These are phyloP conservation scores for Vinca major DNA, from an alignment of 305 asterid genomes.

Conservation along the genomic window DNA sequence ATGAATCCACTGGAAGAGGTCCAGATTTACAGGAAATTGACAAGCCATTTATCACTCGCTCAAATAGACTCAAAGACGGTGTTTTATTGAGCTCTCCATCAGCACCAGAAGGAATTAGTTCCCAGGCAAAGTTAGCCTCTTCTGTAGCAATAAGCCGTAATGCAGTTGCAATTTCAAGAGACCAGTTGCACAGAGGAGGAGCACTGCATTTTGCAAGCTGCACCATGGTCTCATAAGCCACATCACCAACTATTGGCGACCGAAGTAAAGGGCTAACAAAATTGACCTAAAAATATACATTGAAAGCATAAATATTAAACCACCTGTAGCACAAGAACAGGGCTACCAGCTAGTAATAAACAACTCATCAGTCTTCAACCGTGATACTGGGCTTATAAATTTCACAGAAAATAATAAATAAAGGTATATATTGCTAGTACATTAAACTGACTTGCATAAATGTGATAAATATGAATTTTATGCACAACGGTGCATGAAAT, in stretches of 20 bases:
- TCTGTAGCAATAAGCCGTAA: conserved; percentile 60
- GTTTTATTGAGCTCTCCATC: conserved; percentile 50
- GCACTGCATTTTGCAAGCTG: conserved; percentile 82
- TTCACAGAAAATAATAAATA: not conserved
- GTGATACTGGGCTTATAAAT: not conserved
- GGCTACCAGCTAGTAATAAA: not conserved
- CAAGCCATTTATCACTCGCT: conserved; percentile 70
- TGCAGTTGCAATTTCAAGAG: conserved; percentile 93
- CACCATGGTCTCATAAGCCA: conserved; percentile 81
- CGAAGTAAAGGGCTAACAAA: conserved; percentile 64
- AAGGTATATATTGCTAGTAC: not conserved
- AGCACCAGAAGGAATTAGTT: conserved; percentile 53
- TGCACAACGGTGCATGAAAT: not conserved
- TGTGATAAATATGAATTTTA: not conserved
- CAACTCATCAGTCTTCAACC: not conserved
- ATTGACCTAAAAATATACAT: conserved; percentile 43
- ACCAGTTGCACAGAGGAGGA: conserved; percentile 91
- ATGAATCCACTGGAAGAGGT: conserved; percentile 93
- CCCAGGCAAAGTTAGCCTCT: conserved; percentile 55
- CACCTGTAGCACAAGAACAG: not conserved
- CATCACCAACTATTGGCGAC: conserved; percentile 81
- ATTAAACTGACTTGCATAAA: not conserved
- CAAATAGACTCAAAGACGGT: conserved; percentile 71
- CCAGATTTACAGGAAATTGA: conserved; percentile 84
- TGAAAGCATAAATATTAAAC: not conserved